These are phyloP conservation scores for Pistacia atlantica DNA, from an alignment of 345 rosid genomes.

Conservation along the genomic window DNA sequence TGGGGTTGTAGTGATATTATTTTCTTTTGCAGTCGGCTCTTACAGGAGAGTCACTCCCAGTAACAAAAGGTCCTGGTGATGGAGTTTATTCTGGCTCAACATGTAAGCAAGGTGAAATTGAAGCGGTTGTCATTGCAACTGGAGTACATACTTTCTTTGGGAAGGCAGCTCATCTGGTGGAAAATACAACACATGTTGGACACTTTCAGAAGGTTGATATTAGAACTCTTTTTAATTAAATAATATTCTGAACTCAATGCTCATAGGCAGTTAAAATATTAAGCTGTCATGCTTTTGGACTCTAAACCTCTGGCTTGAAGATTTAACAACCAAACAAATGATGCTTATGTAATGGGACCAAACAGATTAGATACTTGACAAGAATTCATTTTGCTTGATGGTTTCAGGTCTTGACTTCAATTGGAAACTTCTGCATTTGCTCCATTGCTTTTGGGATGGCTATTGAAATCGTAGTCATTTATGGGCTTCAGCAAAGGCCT, in stretches of 20 bases:
- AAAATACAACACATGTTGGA: constrained; percentile 76
- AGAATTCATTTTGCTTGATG: constrained; percentile 11
- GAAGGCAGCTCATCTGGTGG: constrained; percentile 97
- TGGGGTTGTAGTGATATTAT: not conserved
- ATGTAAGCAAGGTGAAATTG: constrained; percentile 92
- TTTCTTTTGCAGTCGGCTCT: constrained; percentile 69
- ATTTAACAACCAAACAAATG: not conserved
- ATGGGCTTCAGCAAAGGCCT: constrained; percentile 45
- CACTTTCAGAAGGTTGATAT: constrained; percentile 80
- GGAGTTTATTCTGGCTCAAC: constrained; percentile 92
- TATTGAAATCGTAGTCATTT: constrained; percentile 64
- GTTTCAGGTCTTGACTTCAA: constrained; percentile 75
- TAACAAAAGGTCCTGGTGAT: constrained; percentile 66
- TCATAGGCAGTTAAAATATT: not conserved
- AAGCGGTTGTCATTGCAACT: constrained; percentile 88
- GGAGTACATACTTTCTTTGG: constrained; percentile 95
- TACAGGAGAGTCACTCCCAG: constrained; percentile 92
- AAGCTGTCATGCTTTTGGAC: not conserved
- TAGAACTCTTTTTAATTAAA: not conserved
- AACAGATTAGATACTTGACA: too few species aligned
- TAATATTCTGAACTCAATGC: not conserved
- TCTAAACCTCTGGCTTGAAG: not conserved
- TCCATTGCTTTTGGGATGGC: constrained; percentile 85
- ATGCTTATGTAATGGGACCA: not conserved
- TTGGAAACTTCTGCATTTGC: constrained; percentile 96